Percentiles rank a stretch among this genome's conserved stretches.
These are phyloP conservation scores for Camellia oleifera DNA, from an alignment of 179 eudicot genomes.

Conservation along the genomic window DNA sequence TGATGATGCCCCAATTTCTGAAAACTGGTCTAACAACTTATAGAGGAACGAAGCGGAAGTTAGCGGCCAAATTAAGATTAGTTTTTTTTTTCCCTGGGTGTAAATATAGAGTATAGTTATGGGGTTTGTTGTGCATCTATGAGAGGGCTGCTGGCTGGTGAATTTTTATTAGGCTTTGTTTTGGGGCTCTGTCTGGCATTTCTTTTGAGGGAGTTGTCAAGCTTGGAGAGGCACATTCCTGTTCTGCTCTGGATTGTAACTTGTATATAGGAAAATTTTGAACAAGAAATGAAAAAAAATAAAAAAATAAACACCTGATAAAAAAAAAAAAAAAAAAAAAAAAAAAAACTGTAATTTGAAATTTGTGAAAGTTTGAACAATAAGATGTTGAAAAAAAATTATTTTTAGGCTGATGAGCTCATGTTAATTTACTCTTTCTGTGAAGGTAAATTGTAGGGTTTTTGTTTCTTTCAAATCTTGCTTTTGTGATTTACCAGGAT, in stretches of 20 bases:
- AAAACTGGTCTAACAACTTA: slow-evolving; percentile 8
- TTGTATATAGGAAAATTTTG: slow-evolving; percentile 14
- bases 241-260: slow-evolving; percentile 7
- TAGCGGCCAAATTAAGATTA: slow-evolving; percentile 14
- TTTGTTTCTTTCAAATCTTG: too few species aligned
- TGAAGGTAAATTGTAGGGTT: background rate
- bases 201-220: background rate
- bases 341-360: background rate
- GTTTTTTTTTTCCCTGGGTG: background rate
- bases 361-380: slow-evolving; percentile 1
- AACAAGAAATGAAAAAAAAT: background rate
- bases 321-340: background rate
- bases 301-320: background rate
- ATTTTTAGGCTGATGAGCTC: background rate
- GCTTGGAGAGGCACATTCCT: slow-evolving; percentile 4
- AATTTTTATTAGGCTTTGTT: background rate
- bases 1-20: slow-evolving; percentile 15
- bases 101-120: background rate
- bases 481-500: too few species aligned
- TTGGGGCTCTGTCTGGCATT: slow-evolving; percentile 10
- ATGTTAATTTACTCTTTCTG: background rate
- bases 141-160: slow-evolving; percentile 6
- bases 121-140: background rate
- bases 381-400: background rate
- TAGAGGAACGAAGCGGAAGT: slow-evolving; percentile 15